Evolutionary conservation across 352 stramenopile species (phyloP).

Genomic region (Paralagenidium karlingii): DNA sequence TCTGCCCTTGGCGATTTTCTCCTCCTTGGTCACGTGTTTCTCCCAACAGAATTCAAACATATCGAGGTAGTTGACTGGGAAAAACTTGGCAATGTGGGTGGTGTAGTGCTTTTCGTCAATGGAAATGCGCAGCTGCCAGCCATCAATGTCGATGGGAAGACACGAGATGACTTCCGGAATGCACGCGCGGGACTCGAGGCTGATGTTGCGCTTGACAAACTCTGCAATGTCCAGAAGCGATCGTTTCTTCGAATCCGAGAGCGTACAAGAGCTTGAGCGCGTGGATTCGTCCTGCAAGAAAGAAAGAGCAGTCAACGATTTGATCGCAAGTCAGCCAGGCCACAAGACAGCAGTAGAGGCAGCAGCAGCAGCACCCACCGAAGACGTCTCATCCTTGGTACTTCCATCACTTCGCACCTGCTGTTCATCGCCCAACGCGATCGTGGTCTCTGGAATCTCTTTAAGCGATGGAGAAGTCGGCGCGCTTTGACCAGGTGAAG

Average conservation of each 20-base stretch:
- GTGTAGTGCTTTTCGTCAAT: constrained; percentile 84
- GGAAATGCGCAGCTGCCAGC: constrained; percentile 68
- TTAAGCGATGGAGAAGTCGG: no score
- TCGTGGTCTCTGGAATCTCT: no score
- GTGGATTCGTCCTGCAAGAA: no score
- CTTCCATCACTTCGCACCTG: no score
- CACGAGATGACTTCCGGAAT: constrained; percentile 76
- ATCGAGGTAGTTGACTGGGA: constrained; percentile 60
- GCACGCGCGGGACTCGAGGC: constrained; percentile 70
- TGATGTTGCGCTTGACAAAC: constrained; percentile 74
- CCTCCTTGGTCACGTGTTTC: constrained; percentile 64
- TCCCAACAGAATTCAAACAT: constrained; percentile 83
- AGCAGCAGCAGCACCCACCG: no score
- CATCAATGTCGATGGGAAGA: constrained; percentile 79
- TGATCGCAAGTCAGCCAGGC: no score
- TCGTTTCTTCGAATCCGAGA: constrained; percentile 44
- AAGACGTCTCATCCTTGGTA: no score
- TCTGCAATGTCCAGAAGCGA: constrained; percentile 59
- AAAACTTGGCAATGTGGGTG: constrained; percentile 83
- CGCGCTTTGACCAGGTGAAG: no score
- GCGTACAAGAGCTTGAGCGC: no score
- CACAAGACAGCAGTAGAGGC: no score
- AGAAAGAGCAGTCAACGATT: no score
- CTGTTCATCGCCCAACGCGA: no score
- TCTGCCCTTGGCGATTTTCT: constrained; percentile 65